Conservation (phyloP, 2,329 filamentous ascomycete species). For the Fusarium sp. region DNA sequence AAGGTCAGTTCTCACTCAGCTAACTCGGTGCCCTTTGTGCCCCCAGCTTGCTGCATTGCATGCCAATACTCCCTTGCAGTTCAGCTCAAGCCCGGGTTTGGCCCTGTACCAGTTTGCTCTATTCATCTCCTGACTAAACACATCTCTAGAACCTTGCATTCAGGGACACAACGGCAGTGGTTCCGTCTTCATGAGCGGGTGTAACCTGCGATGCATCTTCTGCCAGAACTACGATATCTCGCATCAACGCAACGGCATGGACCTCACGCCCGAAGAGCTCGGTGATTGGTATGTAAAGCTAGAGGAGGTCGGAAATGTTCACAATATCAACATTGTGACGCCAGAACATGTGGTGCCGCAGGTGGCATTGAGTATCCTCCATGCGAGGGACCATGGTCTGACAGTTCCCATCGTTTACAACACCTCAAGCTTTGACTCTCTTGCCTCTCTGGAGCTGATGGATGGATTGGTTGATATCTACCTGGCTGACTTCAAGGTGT, state of each 20-base stretch:
- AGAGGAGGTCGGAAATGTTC: slow-evolving; percentile 82
- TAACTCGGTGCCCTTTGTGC: not conserved
- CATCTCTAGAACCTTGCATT: slow-evolving; percentile 77
- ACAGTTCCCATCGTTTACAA: slow-evolving; percentile 85
- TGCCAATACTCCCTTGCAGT: slow-evolving; percentile 27
- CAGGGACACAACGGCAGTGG: slow-evolving; percentile 86
- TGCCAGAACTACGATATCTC: slow-evolving; percentile 89
- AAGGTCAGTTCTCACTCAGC: slow-evolving; percentile 62
- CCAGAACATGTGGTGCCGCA: slow-evolving; percentile 90
- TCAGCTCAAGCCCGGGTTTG: not conserved
- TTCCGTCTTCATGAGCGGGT: slow-evolving; percentile 83
- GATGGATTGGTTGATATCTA: slow-evolving; percentile 88
- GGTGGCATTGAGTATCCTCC: slow-evolving; percentile 80
- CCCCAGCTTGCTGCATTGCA: not conserved
- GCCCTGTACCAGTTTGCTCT: not conserved
- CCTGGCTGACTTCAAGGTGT: slow-evolving; percentile 90
- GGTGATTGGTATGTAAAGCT: slow-evolving; percentile 87
- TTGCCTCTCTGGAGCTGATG: slow-evolving; percentile 77
- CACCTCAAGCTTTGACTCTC: slow-evolving; percentile 83
- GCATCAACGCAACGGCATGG: slow-evolving; percentile 84
- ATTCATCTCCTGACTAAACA: slow-evolving; percentile 8
- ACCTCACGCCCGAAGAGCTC: slow-evolving; percentile 82
- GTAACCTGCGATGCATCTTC: slow-evolving; percentile 80
- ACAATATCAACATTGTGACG: slow-evolving; percentile 91
- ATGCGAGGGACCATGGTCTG: slow-evolving; percentile 77